Percentiles rank a stretch among this genome's conserved stretches.
phyloP scores from a whole-genome alignment of 2,329 filamentous ascomycete species.

The Colletotrichum orbiculare region DNA sequence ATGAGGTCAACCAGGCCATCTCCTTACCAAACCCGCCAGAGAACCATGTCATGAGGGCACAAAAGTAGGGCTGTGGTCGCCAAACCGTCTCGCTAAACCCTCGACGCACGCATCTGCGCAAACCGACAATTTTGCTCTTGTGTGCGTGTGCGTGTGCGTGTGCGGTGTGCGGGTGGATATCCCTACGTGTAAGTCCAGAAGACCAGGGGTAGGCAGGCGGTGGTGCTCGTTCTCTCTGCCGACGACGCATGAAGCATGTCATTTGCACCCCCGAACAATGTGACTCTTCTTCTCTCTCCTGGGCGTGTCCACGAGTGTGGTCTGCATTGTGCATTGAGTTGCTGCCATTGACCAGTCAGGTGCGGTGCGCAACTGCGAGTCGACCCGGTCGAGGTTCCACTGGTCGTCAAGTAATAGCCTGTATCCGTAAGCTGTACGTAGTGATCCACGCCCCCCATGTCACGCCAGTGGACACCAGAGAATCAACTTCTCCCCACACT shows the following conservation, averaged over 20 bases:
- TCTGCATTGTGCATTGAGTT: constrained; percentile 14
- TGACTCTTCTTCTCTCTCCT: constrained; percentile 22
- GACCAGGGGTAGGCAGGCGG: neutral
- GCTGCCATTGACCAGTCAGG: constrained; percentile 30
- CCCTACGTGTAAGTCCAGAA: constrained; percentile 10
- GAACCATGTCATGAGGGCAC: constrained; percentile 18
- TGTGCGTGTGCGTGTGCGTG: constrained; percentile 6
- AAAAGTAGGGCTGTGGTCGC: constrained; percentile 26
- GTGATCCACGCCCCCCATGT: neutral
- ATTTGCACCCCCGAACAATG: constrained; percentile 3
- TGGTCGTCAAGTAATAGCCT: neutral
- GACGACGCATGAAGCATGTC: constrained; percentile 22
- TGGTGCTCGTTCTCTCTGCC: neutral
- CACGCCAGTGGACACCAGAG: neutral
- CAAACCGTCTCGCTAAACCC: constrained; percentile 2
- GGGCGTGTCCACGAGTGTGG: neutral
- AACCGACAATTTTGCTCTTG: neutral
- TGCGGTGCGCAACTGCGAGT: constrained; percentile 24
- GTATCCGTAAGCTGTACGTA: neutral
- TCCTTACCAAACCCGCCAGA: neutral
- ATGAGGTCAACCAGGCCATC: neutral
- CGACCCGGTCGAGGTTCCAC: neutral
- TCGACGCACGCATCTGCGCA: constrained; percentile 6
- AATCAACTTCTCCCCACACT: neutral
- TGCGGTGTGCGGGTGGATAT: neutral